Conservation (phyloP, 768 basidiomycete genomes). For the Cystobasidium ongulense region DNA sequence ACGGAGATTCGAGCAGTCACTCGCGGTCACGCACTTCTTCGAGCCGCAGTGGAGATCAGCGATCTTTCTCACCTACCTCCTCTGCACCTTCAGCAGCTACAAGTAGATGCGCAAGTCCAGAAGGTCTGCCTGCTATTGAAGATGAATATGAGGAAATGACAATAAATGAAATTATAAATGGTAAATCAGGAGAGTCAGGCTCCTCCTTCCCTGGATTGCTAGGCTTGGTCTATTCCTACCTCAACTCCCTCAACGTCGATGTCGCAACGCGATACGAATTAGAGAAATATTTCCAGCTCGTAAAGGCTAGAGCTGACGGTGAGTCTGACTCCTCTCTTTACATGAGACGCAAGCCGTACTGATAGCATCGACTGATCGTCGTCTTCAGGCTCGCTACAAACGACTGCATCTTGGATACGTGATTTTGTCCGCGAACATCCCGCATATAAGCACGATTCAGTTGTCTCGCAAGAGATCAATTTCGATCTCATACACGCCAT, state of each 20-base stretch:
- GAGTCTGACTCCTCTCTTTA: conserved; percentile 39
- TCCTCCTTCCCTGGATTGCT: conserved; percentile 23
- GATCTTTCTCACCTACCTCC: conserved; percentile 22
- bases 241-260: conserved; percentile 75
- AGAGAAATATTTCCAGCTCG: conserved; percentile 66
- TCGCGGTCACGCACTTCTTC: not conserved
- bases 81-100: not conserved
- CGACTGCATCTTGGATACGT: conserved; percentile 87
- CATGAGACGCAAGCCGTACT: not conserved
- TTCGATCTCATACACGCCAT: conserved; percentile 83
- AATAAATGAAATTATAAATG: conserved; percentile 84
- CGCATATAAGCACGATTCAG: conserved; percentile 84
- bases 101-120: conserved; percentile 25
- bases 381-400: conserved; percentile 62
- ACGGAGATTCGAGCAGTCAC: not conserved
- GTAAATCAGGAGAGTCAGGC: conserved; percentile 51
- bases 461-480: conserved; percentile 80
- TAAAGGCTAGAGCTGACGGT: conserved; percentile 75
- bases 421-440: conserved; percentile 84
- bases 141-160: conserved; percentile 90
- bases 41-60: not conserved
- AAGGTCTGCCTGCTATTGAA: conserved; percentile 51
- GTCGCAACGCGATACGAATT: conserved; percentile 57
- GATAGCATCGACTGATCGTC: not conserved
- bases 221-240: conserved; percentile 49